Evolutionary conservation across 495 filamentous ascomycete genomes (phyloP), one percentile per base, ranked within the genome.

Genomic region (Astrothelium subdiscretum): DNA sequence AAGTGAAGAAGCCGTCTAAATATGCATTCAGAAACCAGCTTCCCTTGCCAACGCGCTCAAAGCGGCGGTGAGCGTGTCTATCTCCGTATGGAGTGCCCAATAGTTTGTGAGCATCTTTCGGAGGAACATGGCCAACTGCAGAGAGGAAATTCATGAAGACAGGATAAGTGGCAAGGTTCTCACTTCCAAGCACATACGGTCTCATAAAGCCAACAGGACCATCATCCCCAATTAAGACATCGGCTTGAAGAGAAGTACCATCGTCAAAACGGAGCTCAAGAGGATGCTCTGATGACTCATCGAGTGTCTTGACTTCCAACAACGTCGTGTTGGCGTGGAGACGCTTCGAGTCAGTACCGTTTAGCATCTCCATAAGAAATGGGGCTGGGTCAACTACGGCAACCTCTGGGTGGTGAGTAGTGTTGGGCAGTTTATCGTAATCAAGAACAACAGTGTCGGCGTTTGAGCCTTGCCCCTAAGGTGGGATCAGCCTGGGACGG

Each of bases 351-450:
- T 60, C 58, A 2, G 58, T 60, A 2, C 58, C 58, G 32, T 60
- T 60, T 8, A 60, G 58, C 58, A 60, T 60, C 32, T 60, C 31
- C 58, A 60, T 60, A 31, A 60, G 31, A 15, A 60, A 60, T 24
- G 58, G 58, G 8, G 58, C 58, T 11, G 58, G 58, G 22, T 60
- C 58, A 3, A 60, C 58, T 2, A 60, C 58, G 26, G 58, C 32
- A 20, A 60, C 58, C 29, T 60, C 58, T 3, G 58, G 58, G 18
- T 43, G 35, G 29, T 60, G 58, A 11, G 58, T 60, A 18, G 58
- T 60, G 32, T 60, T 60, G 11, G 35, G 35, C 10, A 60, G 42
- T 26, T 44, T 60, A 22, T 60, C 58, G 31, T 60, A 60, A 31
- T 60, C 58, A 4, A 60, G 32, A 8, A 60, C 58, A 18, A 43